Base-by-base conservation (phyloP, 1,284 basidiomycete genomes). In the Malassezia nana region DNA sequence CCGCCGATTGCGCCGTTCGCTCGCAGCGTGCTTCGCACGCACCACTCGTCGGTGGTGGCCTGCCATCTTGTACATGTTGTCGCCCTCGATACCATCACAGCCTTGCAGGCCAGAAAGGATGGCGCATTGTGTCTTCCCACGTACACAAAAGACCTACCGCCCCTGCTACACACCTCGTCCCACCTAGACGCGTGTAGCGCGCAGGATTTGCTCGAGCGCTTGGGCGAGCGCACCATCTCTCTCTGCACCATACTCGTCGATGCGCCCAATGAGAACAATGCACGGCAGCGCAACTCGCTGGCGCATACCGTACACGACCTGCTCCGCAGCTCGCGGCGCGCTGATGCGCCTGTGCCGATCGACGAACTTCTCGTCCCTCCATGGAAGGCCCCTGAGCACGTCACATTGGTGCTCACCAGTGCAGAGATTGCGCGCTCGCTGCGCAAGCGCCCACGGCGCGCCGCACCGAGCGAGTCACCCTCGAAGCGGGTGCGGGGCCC, bases 401-500 rank as follows among this genome's bases (percentile, higher is more conserved):
- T 54, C 12, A 26, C 29, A 13, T 10, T 48, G 1, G 9, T 48
- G 7, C 15, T 48, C 12, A 38, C 24, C n/a, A 25, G 46, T 9
- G 40, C 32, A 4, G 46, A 48, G 10, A 10, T 54, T 16, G 29
- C 29, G n/a, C 39, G 32, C 6, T 18, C 35, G 18, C 26, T 46
- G 3, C 32, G 39, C 9, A 54, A 54, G 41, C 39, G 43, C 20
- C 25, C 52, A 15, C 30, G 49, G n/a, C 10, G 15, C 6, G 20
- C 25, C 2, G 24, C 28, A 0, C 15, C 26, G 7, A 35, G 16
- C 8, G 44, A 53, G 1, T 39, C 57, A 8, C 52, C 60, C 2
- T 41, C 33, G 28, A 66, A 66, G 46, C 51, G 65, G 0, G 46
- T 54, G 18, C 64, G 64, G 30, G 47, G 49, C 12, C 55, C 59